These are phyloP conservation scores for Pseudonitzschia multistriata DNA, from an alignment of 108 stramenopile genomes.

Conservation along the genomic window DNA sequence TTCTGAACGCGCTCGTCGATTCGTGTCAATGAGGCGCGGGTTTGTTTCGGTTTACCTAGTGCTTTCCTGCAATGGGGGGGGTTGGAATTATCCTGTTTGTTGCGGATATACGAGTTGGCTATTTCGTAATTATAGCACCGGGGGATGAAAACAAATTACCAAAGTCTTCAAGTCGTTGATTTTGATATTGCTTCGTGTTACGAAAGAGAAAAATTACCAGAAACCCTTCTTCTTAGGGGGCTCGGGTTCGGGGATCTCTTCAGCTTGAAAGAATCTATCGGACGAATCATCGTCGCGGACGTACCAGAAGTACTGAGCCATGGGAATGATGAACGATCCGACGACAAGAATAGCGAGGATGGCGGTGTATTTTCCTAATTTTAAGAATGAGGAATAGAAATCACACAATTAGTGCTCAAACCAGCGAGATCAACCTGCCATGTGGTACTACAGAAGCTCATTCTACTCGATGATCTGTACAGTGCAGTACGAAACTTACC, in stretches of 20 bases:
- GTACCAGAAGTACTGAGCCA: slow-evolving; percentile 98
- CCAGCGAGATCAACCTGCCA: background rate
- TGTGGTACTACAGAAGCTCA: background rate
- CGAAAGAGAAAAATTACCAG: slow-evolving; percentile 13
- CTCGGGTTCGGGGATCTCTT: slow-evolving; percentile 48
- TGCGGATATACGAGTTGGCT: no score
- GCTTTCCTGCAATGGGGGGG: background rate
- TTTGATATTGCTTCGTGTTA: background rate
- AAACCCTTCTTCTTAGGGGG: slow-evolving; percentile 74
- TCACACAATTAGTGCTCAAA: background rate
- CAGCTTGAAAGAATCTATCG: slow-evolving; percentile 77
- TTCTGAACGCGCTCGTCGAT: background rate
- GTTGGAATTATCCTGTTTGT: no score
- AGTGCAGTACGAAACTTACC: slow-evolving; percentile 47
- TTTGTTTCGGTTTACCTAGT: background rate
- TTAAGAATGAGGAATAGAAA: background rate
- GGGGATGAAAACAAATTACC: background rate
- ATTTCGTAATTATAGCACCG: no score
- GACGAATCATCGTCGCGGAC: slow-evolving; percentile 85
- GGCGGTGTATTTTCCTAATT: slow-evolving; percentile 89
- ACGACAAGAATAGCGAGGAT: slow-evolving; percentile 90
- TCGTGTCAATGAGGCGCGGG: background rate
- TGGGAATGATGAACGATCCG: slow-evolving; percentile 95
- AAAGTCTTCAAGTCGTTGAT: background rate
- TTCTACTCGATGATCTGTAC: no score